These are phyloP conservation scores for Symmetrospora coprosmae DNA, from an alignment of 768 basidiomycete species.

Conservation along the genomic window DNA sequence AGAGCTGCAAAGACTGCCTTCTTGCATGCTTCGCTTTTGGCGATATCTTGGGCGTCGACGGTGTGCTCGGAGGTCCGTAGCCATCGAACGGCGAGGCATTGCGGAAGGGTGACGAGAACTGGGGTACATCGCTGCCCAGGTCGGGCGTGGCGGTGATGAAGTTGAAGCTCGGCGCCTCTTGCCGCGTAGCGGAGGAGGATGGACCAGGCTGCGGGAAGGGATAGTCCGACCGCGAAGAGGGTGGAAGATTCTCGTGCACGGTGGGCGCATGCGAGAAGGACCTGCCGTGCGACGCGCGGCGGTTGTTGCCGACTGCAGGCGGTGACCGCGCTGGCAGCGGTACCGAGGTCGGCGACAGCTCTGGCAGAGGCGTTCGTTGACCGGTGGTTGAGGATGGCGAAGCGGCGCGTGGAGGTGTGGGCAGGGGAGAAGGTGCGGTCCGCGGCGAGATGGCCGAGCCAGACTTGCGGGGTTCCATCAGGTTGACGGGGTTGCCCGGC, in stretches of 20 bases:
- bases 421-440: neutral
- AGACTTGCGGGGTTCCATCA: neutral
- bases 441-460: neutral
- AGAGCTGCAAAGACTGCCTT: conserved; percentile 8
- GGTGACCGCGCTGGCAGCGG: neutral
- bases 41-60: neutral
- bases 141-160: conserved; percentile 4
- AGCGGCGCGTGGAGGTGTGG: neutral
- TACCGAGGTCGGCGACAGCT: neutral
- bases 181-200: neutral
- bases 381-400: neutral
- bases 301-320: too few relatives aligned
- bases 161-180: neutral
- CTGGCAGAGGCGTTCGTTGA: neutral
- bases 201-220: neutral
- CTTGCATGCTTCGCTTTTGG: conserved; percentile 20
- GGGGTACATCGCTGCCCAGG: neutral
- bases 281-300: neutral
- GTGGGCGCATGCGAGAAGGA: conserved; percentile 22
- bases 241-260: conserved; percentile 11
- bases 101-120: neutral
- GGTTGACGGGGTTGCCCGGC: conserved; percentile 1
- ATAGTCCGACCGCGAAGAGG: neutral
- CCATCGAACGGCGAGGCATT: conserved; percentile 9
- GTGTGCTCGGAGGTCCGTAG: neutral